Percentiles rank a stretch among this genome's conserved stretches.
Evolutionary conservation across 306 rosid species (phyloP).

Genomic region (Cucurbita maxima): DNA sequence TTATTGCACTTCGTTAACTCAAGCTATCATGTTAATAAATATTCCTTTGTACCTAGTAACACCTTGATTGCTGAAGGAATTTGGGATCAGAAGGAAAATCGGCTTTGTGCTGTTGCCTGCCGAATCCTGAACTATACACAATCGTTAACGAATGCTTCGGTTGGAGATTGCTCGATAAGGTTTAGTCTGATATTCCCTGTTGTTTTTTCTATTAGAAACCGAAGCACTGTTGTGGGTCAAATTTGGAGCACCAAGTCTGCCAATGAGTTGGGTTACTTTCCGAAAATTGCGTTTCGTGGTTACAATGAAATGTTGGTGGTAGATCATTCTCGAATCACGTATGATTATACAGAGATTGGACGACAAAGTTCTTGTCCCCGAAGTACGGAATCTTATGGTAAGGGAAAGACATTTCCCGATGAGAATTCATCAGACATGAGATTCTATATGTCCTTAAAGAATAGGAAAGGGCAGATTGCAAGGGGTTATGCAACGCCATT

Average conservation of each 20-base stretch:
- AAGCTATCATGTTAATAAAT: not conserved
- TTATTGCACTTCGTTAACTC: conserved; percentile 42
- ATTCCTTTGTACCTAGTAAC: conserved; percentile 39
- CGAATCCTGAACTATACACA: conserved; percentile 41
- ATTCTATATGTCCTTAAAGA: conserved; percentile 38
- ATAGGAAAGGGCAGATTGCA: conserved; percentile 44
- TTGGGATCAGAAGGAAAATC: conserved; percentile 65
- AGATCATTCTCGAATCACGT: conserved; percentile 22
- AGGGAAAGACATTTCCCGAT: conserved; percentile 41
- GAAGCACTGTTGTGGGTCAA: conserved; percentile 39
- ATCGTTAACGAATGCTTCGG: conserved; percentile 25
- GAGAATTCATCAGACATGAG: conserved; percentile 58
- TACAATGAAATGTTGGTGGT: conserved; percentile 14
- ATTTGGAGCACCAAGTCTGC: conserved; percentile 45
- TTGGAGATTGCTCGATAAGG: conserved; percentile 56
- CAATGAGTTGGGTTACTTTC: conserved; percentile 40
- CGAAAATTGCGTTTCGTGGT: conserved; percentile 33
- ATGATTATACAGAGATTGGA: conserved; percentile 40
- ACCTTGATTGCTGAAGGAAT: conserved; percentile 53
- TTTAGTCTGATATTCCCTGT: conserved; percentile 41
- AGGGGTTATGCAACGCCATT: conserved; percentile 50
- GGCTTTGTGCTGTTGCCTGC: conserved; percentile 43
- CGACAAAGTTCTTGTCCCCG: conserved; percentile 25
- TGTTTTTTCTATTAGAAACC: conserved; percentile 38
- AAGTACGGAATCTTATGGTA: conserved; percentile 22